Base-by-base conservation (phyloP, 371 early-diverging fungal species). In the Mucor velutinosus region DNA sequence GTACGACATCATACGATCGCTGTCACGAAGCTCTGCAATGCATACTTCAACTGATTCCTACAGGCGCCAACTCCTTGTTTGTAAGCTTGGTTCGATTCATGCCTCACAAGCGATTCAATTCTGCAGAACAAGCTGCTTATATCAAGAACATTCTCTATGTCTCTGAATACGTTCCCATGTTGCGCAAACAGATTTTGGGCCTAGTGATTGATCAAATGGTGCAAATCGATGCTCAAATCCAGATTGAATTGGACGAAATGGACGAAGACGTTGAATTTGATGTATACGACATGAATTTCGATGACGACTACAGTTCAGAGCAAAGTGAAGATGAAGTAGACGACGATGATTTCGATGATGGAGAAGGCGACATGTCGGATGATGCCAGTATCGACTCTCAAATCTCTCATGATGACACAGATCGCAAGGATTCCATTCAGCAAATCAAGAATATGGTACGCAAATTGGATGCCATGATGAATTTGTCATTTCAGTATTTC, bases 191-290 rank as follows among this genome's bases (percentile, higher is more conserved):
- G 55, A 75, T 96, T 12, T 74, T 97, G 29, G 74, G 82, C n/a
- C 69, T 96, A 27, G 80, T 92, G 0, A 78, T 98, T 33, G 95
- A 95, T 47, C 83, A 92, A 25, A 85, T 93, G 56, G 84, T 97
- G 27, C 91, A 94, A 67, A 87, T 98, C 33, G 98, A 98, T 76
- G 97, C 94, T 10, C 97, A 96, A 74, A 95, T 98, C 53, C 96
- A 97, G 71, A 90, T 92, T 1, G 97, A 95, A 65, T 70, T 97
- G 51, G 97, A 97, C 27, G 97, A 98, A 25, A 76, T 95, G 32
- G 92, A 93, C n/a, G 92, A 92, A 49, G 90, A 92, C 6, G 87
- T 86, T 19, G 88, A 82, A 47, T 79, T 82, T 35, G 84, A 81
- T 32, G 65, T 72, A 3, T 76, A 74, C 51, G 65, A 76, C 30